phyloP scores from a whole-genome alignment of 805 yeast genomes.

The Hanseniaspora pseudoguilliermondii region DNA sequence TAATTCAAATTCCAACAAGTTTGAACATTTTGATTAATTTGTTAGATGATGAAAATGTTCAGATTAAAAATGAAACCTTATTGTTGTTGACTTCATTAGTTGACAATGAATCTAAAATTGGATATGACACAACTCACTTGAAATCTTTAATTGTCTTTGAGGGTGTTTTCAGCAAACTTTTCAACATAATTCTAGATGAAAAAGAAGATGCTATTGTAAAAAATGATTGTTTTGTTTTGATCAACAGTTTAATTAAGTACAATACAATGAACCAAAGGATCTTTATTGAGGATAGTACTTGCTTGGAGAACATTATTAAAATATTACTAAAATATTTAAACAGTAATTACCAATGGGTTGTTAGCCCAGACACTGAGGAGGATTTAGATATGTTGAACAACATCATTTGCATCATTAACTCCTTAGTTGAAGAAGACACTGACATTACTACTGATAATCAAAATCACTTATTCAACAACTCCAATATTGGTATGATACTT shows the following conservation, averaged over 20 bases:
- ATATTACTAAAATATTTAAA: conserved; percentile 67
- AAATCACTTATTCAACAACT: conserved; percentile 35
- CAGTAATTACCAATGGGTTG: conserved; percentile 1
- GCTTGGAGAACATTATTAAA: conserved; percentile 37
- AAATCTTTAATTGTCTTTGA: conserved; percentile 93
- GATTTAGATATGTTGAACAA: conserved; percentile 46
- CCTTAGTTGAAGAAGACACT: conserved; percentile 63
- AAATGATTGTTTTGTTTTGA: conserved; percentile 71
- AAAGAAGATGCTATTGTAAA: conserved; percentile 72
- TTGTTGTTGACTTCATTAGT: conserved; percentile 72
- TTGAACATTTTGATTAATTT: conserved; percentile 57
- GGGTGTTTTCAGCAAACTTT: conserved; percentile 72
- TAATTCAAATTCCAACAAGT: conserved; percentile 65
- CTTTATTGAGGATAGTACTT: conserved; percentile 62
- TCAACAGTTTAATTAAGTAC: conserved; percentile 60
- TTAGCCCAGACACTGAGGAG: conserved; percentile 21
- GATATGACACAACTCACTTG: conserved; percentile 48
- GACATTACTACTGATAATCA: conserved; percentile 55
- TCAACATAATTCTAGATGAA: conserved; percentile 68
- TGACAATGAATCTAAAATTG: conserved; percentile 31
- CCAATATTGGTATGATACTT: conserved; percentile 53
- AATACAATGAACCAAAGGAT: conserved; percentile 83
- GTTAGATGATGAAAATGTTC: conserved; percentile 59
- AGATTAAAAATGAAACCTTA: conserved; percentile 78
- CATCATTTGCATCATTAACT: conserved; percentile 56